Conservation (phyloP, 2,329 filamentous ascomycete genomes). For the Leptographium lundbergii region DNA sequence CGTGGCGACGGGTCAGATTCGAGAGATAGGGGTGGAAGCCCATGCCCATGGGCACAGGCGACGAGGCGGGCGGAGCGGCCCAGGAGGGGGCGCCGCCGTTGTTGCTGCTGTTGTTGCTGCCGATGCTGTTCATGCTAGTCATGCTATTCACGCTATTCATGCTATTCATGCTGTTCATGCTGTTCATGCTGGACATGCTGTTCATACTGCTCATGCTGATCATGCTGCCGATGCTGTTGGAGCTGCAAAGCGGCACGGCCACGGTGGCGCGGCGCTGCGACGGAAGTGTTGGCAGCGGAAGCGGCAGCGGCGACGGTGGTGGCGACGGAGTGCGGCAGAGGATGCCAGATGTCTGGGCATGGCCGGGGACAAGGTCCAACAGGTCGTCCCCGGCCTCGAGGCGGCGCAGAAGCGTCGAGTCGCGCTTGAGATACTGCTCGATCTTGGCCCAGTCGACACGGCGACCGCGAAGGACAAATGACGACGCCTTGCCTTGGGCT, state of each 20-base stretch:
- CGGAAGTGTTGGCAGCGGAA: neutral
- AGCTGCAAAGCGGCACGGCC: neutral
- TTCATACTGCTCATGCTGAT: too few species aligned
- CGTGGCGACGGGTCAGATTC: too few species aligned
- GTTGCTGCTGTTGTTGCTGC: neutral
- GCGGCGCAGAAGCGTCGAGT: conserved; percentile 11
- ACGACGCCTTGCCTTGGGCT: conserved; percentile 14
- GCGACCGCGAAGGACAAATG: conserved; percentile 15
- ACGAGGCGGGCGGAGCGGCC: too few species aligned
- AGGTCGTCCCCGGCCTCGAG: conserved; percentile 9
- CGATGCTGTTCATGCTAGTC: neutral
- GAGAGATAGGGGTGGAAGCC: too few species aligned
- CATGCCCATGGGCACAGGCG: too few species aligned
- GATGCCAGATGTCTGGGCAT: conserved; percentile 11
- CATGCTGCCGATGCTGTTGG: neutral
- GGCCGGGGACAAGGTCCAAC: conserved; percentile 9
- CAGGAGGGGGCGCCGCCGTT: neutral
- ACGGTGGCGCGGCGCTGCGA: too few species aligned
- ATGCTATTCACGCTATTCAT: neutral
- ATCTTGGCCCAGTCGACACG: conserved; percentile 17
- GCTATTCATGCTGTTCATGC: neutral
- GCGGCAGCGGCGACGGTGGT: neutral
- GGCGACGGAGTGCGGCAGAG: conserved; percentile 15
- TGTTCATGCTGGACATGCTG: too few species aligned
- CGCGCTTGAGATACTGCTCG: conserved; percentile 18